Percentiles rank a stretch among this genome's conserved stretches.
These are phyloP conservation scores for Kregervanrija fluxuum DNA, from an alignment of 805 yeast genomes.

Conservation along the genomic window DNA sequence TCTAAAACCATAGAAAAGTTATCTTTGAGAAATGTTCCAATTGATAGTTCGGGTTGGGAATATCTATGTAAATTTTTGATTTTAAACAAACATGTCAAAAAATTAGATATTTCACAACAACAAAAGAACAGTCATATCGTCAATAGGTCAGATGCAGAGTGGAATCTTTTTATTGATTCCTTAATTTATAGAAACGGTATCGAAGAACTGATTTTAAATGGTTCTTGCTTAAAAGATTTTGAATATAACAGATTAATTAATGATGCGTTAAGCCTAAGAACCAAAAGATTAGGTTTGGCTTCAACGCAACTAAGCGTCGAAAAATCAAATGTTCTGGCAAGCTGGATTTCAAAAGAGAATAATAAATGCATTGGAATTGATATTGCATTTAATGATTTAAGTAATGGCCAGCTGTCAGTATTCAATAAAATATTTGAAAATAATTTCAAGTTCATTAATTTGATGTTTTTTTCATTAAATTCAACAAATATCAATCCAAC, in stretches of 20 bases:
- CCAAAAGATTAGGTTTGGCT: conserved; percentile 49
- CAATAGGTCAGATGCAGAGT: conserved; percentile 42
- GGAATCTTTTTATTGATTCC: conserved; percentile 41
- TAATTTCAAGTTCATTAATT: conserved; percentile 21
- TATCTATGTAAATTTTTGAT: conserved; percentile 42
- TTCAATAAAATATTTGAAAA: conserved; percentile 35
- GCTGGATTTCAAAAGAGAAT: conserved; percentile 38
- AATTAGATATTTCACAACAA: conserved; percentile 53
- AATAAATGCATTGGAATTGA: conserved; percentile 49
- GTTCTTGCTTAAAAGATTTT: conserved; percentile 40
- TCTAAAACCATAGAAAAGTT: conserved; percentile 42
- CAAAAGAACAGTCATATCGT: conserved; percentile 33
- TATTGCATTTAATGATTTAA: conserved; percentile 46
- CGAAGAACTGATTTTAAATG: conserved; percentile 52
- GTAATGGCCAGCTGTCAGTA: conserved; percentile 39
- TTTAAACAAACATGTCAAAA: conserved; percentile 35
- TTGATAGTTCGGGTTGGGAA: conserved; percentile 45
- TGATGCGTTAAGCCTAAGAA: conserved; percentile 34
- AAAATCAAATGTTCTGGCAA: conserved; percentile 36
- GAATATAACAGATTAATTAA: conserved; percentile 35
- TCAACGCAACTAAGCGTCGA: conserved; percentile 37
- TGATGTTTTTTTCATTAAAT: conserved; percentile 46
- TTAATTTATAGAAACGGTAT: conserved; percentile 42
- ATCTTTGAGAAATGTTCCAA: conserved; percentile 48
- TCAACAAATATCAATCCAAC: conserved; percentile 36